A percentile compares a stretch with the other conserved stretches of the same genome.
Evolutionary conservation across 371 early-diverging fungal genomes (phyloP).

Genomic region (Syncephalastrum contaminatum): DNA sequence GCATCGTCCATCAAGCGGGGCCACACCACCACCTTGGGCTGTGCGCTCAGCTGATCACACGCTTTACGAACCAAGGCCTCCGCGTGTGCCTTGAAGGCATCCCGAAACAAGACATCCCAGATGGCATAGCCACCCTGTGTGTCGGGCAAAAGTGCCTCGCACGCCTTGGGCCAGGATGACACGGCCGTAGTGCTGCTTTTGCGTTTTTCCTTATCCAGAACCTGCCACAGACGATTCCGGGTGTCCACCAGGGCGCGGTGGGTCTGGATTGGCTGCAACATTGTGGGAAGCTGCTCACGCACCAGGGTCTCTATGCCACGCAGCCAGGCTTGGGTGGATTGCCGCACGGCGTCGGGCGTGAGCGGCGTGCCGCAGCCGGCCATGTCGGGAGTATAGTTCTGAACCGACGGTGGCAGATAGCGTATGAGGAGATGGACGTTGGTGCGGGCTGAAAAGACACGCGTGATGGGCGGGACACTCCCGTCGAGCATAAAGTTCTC

Average conservation of each 20-base stretch:
- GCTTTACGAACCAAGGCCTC: conserved; percentile 31
- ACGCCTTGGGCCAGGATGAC: too few relatives aligned
- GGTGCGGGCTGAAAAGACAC: conserved; percentile 57
- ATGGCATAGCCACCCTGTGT: conserved; percentile 24
- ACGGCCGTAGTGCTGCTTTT: background rate
- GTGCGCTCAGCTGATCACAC: conserved; percentile 28
- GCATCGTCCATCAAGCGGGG: conserved; percentile 24
- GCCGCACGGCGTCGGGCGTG: conserved; percentile 20
- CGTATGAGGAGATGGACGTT: conserved; percentile 59
- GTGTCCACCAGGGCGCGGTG: conserved; percentile 32
- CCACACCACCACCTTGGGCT: conserved; percentile 36
- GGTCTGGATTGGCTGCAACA: conserved; percentile 35
- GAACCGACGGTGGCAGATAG: conserved; percentile 53
- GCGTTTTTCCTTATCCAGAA: conserved; percentile 30
- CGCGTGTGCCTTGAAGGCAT: conserved; percentile 33
- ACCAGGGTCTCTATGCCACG: conserved; percentile 22
- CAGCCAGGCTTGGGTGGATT: conserved; percentile 36
- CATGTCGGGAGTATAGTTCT: conserved; percentile 47
- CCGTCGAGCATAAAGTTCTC: conserved; percentile 27
- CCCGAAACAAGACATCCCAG: conserved; percentile 40
- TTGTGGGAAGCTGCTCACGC: conserved; percentile 18
- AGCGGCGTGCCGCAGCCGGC: conserved; percentile 22
- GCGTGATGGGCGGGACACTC: conserved; percentile 39
- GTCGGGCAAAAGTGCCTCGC: too few relatives aligned
- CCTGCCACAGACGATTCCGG: conserved; percentile 35